These are phyloP conservation scores for Barnettozyma botsteinii DNA, from an alignment of 805 yeast species.

Conservation along the genomic window DNA sequence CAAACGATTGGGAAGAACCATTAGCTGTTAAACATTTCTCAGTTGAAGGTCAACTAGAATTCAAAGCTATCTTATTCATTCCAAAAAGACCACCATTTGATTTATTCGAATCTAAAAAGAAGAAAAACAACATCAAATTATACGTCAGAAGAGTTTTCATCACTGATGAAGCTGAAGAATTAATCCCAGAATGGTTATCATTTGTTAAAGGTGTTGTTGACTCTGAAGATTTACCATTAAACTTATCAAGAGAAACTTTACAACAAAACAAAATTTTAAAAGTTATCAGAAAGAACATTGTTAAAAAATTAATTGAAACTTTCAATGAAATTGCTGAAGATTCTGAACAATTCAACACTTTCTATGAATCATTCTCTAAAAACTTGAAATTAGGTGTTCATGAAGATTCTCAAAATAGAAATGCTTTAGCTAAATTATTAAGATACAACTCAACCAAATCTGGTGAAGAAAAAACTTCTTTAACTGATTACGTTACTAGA, in stretches of 20 bases:
- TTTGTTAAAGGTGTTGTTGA: conserved; percentile 99
- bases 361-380: conserved; percentile 97
- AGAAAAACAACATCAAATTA: conserved; percentile 97
- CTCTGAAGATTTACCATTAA: conserved; percentile 98
- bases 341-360: conserved; percentile 95
- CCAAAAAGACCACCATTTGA: conserved; percentile 99
- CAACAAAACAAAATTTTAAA: conserved; percentile 99
- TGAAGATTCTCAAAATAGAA: conserved; percentile 98
- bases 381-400: conserved; percentile 98
- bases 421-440: conserved; percentile 89
- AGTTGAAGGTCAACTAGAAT: conserved; percentile 99
- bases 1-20: conserved; percentile 99
- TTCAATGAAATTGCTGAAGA: conserved; percentile 99
- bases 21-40: conserved; percentile 99
- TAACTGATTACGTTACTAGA: conserved; percentile 96
- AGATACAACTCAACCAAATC: conserved; percentile 97
- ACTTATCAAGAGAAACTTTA: conserved; percentile 99
- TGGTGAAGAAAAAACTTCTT: conserved; percentile 87
- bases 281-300: conserved; percentile 98
- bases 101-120: conserved; percentile 96
- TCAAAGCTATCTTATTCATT: conserved; percentile 93
- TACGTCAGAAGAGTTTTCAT: conserved; percentile 99
- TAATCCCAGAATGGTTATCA: conserved; percentile 97
- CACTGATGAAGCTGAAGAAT: conserved; percentile 99
- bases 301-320: conserved; percentile 96